Percentiles rank a stretch among this genome's conserved stretches.
phyloP scores from a whole-genome alignment of 768 basidiomycete species.

The Guyanaporus albipodus region DNA sequence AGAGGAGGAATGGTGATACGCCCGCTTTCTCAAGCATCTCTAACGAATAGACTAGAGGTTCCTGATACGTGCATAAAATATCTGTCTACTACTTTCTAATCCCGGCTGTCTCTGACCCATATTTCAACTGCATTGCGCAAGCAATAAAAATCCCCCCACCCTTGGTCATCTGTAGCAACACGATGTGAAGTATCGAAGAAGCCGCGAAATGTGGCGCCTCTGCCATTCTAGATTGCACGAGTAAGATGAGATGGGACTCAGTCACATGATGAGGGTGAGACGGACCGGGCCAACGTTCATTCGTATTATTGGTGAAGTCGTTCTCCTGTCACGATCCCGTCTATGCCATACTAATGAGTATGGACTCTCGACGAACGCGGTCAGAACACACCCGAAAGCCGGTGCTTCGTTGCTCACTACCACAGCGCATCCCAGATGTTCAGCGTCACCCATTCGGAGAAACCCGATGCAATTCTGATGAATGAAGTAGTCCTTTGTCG shows the following conservation, averaged over 20 bases:
- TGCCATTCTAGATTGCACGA: conserved; percentile 28
- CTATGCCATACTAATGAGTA: background rate
- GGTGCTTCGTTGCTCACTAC: conserved; percentile 55
- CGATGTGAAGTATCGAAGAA: conserved; percentile 42
- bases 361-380: background rate
- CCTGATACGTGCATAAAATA: too few relatives aligned
- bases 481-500: conserved; percentile 54
- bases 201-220: conserved; percentile 41
- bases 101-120: conserved; percentile 40
- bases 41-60: too few relatives aligned
- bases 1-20: too few relatives aligned
- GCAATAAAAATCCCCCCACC: conserved; percentile 67
- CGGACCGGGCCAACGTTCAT: conserved; percentile 67
- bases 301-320: conserved; percentile 36
- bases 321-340: background rate
- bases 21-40: too few relatives aligned
- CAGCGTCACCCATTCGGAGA: conserved; percentile 57
- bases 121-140: conserved; percentile 53
- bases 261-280: conserved; percentile 12
- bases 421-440: conserved; percentile 62
- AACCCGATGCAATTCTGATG: conserved; percentile 71
- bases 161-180: conserved; percentile 46
- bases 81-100: background rate
- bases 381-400: conserved; percentile 14
- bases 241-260: background rate